Evolutionary conservation across 2,329 filamentous ascomycete genomes (phyloP).

Genomic region (Blastomyces silverae): DNA sequence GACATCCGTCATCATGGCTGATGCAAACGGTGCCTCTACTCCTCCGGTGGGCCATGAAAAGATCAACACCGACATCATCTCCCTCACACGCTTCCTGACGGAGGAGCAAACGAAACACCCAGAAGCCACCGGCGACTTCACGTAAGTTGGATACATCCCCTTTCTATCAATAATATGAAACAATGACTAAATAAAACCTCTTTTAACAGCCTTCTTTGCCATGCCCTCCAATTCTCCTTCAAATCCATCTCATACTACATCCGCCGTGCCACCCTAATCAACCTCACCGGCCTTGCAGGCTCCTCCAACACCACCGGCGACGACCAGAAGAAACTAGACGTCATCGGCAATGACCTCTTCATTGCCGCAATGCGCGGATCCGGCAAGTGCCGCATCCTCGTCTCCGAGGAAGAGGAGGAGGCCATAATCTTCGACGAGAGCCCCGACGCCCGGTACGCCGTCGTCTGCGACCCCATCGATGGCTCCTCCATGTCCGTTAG

Average conservation of each 20-base stretch:
- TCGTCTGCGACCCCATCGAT: constrained; percentile 96
- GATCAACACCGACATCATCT: constrained; percentile 94
- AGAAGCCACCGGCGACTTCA: constrained; percentile 97
- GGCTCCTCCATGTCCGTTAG: constrained; percentile 80
- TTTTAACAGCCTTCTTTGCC: constrained; percentile 93
- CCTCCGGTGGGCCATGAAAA: constrained; percentile 60
- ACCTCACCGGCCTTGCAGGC: constrained; percentile 88
- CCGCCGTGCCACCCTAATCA: constrained; percentile 87
- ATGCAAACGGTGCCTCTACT: constrained; percentile 40
- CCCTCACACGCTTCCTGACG: constrained; percentile 88
- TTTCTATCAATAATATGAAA: too few species aligned
- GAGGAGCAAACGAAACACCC: constrained; percentile 91
- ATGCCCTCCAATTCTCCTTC: constrained; percentile 98
- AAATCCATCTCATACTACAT: constrained; percentile 99
- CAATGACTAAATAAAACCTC: too few species aligned
- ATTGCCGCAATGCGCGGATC: constrained; percentile 90
- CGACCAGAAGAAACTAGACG: constrained; percentile 99
- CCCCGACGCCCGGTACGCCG: constrained; percentile 74
- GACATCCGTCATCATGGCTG: constrained; percentile 31
- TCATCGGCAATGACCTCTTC: constrained; percentile 98
- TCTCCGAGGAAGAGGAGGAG: constrained; percentile 97
- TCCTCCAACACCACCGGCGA: constrained; percentile 94
- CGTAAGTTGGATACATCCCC: constrained; percentile 52
- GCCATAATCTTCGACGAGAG: constrained; percentile 76
- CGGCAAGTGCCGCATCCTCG: constrained; percentile 79